Percentiles rank a stretch among this genome's conserved stretches.
phyloP scores from a whole-genome alignment of 345 rosid species.

The Odontarrhena argentea region DNA sequence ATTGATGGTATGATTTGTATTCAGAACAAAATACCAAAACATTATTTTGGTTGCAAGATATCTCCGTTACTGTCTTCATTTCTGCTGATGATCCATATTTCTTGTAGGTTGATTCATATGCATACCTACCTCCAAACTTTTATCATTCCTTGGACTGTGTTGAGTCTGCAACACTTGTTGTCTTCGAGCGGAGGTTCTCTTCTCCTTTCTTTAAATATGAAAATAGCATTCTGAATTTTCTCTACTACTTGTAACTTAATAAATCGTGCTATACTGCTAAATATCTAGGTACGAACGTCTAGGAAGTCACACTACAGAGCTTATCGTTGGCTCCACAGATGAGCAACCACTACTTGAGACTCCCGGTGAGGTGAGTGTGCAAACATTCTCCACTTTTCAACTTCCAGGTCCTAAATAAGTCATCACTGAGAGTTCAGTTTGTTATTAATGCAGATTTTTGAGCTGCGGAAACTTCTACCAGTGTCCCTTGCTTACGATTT shows the following conservation, averaged over 20 bases:
- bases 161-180: conserved; percentile 64
- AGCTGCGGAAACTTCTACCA: conserved; percentile 91
- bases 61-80: conserved; percentile 4
- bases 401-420: not conserved
- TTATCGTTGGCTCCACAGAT: conserved; percentile 71
- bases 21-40: not conserved
- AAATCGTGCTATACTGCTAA: conserved; percentile 1
- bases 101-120: conserved; percentile 80
- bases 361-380: conserved; percentile 73
- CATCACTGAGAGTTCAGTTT: not conserved
- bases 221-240: not conserved
- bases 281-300: conserved; percentile 58
- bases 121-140: conserved; percentile 79
- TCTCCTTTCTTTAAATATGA: not conserved
- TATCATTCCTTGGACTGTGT: conserved; percentile 59
- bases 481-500: conserved; percentile 69
- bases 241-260: not conserved
- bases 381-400: conserved; percentile 18
- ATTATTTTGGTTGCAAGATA: not conserved
- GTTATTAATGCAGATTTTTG: conserved; percentile 58
- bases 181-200: conserved; percentile 70
- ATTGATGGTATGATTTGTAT: conserved; percentile 54
- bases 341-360: conserved; percentile 89
- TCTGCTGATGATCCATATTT: conserved; percentile 23
- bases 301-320: conserved; percentile 59